Percentiles rank a stretch among this genome's conserved stretches.
Evolutionary conservation across 495 filamentous ascomycete genomes (phyloP).

Genomic region (Trichoderma parareesei): DNA sequence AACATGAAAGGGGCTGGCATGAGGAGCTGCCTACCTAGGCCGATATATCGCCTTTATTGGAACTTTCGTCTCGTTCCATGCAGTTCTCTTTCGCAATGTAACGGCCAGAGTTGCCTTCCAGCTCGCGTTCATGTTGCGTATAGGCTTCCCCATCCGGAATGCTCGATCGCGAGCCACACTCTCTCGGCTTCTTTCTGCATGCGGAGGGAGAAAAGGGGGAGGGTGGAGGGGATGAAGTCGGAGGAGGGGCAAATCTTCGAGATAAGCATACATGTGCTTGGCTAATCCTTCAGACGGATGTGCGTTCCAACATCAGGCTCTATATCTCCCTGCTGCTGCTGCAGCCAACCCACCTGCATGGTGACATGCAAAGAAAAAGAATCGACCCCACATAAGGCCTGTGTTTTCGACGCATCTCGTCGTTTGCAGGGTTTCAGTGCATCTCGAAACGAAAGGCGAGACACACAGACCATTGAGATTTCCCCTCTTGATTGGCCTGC

Average conservation of each 20-base stretch:
- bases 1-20: too few relatives aligned
- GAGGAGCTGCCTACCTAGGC: too few relatives aligned
- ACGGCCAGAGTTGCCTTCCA: too few relatives aligned
- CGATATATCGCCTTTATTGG: too few relatives aligned
- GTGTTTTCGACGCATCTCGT: neutral
- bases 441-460: neutral
- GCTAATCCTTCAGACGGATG: neutral
- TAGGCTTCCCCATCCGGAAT: neutral
- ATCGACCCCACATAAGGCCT: neutral
- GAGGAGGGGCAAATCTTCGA: neutral
- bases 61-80: neutral
- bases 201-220: neutral
- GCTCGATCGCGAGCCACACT: neutral
- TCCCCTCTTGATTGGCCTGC: neutral
- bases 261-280: neutral
- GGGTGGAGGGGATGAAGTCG: neutral
- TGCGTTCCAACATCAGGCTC: neutral
- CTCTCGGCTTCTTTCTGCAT: neutral
- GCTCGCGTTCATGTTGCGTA: too few relatives aligned
- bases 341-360: neutral
- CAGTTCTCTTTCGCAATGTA: too few relatives aligned
- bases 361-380: neutral
- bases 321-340: neutral
- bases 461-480: neutral
- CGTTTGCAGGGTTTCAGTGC: neutral